A percentile compares a stretch with the other conserved stretches of the same genome.
These are phyloP conservation scores for Dysphania ambrosioides DNA, from an alignment of 148 eudicot species.

Conservation along the genomic window DNA sequence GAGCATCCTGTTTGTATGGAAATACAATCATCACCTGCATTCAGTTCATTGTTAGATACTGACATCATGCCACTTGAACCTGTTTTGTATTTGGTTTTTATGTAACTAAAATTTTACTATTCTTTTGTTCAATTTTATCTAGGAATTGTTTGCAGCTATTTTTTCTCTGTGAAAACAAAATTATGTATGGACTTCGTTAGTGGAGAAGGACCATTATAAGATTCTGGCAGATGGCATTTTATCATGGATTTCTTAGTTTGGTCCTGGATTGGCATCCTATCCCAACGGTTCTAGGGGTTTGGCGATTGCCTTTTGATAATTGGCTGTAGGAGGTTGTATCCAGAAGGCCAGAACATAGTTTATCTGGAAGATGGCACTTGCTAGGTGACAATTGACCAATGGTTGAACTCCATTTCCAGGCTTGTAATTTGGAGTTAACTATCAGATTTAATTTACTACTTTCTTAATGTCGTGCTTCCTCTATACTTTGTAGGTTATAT, in stretches of 20 bases:
- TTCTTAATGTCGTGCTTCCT: neutral
- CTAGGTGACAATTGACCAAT: no score
- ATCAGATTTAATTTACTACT: no score
- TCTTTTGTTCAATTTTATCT: constrained; percentile 10
- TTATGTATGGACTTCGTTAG: constrained; percentile 11
- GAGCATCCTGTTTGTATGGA: constrained; percentile 91
- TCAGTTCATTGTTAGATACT: constrained; percentile 18
- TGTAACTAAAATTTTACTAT: neutral
- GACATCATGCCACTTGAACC: constrained; percentile 4
- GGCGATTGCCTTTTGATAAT: constrained; percentile 17
- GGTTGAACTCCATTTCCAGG: constrained; percentile 14
- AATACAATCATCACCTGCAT: constrained; percentile 92
- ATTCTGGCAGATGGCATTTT: constrained; percentile 12
- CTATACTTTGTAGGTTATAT: neutral
- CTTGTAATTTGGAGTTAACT: constrained; percentile 28
- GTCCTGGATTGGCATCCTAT: constrained; percentile 18
- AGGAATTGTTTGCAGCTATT: neutral
- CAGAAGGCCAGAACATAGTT: constrained; percentile 11
- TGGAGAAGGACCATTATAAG: constrained; percentile 20
- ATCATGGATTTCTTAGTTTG: constrained; percentile 15
- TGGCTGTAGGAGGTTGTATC: constrained; percentile 3
- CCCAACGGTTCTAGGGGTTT: constrained; percentile 15
- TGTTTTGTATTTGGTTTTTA: constrained; percentile 4
- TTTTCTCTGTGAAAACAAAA: no score
- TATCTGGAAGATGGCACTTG: constrained; percentile 19